Evolutionary conservation across 257 asterid species (phyloP).

Genomic region (Lavandula angustifolia): DNA sequence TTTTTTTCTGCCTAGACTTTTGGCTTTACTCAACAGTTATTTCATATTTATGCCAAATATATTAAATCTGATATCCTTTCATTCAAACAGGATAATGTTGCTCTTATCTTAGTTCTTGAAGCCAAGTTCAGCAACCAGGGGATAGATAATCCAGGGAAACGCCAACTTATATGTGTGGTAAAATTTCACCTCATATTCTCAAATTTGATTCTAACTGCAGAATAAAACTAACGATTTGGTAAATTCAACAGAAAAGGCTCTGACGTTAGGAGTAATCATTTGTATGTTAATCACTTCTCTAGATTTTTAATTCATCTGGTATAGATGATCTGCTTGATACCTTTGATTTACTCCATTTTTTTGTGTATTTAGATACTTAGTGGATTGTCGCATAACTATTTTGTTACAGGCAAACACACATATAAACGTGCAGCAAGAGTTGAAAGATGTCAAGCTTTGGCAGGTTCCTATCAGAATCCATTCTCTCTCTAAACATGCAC

Average conservation of each 20-base stretch:
- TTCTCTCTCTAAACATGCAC: slow-evolving; percentile 25
- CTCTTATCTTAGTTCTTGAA: slow-evolving; percentile 87
- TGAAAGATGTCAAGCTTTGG: slow-evolving; percentile 98
- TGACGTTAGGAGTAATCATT: background rate
- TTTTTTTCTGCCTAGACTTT: slow-evolving; percentile 20
- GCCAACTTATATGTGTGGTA: slow-evolving; percentile 99
- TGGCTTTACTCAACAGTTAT: slow-evolving; percentile 17
- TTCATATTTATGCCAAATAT: background rate
- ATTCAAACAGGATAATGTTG: slow-evolving; percentile 82
- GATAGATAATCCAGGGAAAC: slow-evolving; percentile 76
- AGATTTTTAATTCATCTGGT: background rate
- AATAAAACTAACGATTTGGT: background rate
- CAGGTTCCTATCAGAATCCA: slow-evolving; percentile 56
- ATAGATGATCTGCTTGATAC: background rate
- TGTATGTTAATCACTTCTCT: background rate
- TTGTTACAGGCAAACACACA: slow-evolving; percentile 88
- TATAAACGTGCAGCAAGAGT: slow-evolving; percentile 77
- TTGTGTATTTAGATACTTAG: slow-evolving; percentile 11
- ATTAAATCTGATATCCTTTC: slow-evolving; percentile 17
- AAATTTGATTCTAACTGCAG: background rate
- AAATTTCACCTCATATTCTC: slow-evolving; percentile 30
- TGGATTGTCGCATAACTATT: slow-evolving; percentile 30
- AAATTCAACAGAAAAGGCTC: background rate
- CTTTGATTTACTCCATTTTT: slow-evolving; percentile 8
- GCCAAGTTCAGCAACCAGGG: slow-evolving; percentile 86